These are phyloP conservation scores for Neoarthrinium moseri DNA, from an alignment of 2,329 filamentous ascomycete species.

Conservation along the genomic window DNA sequence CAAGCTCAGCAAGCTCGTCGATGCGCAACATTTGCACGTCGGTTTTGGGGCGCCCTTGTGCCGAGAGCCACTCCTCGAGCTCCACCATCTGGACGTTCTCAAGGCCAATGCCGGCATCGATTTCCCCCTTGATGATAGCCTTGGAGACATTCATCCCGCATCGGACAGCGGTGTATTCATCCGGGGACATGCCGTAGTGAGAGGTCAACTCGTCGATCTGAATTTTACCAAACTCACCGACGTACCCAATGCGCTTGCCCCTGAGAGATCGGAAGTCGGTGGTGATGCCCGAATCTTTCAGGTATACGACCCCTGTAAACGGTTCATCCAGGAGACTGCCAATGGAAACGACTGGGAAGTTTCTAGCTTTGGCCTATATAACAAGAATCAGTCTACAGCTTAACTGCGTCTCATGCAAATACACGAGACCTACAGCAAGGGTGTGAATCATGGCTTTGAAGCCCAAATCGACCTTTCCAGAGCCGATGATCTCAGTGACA, in stretches of 20 bases:
- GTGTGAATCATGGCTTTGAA: slow-evolving; percentile 88
- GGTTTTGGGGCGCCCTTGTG: slow-evolving; percentile 58
- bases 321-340: slow-evolving; percentile 77
- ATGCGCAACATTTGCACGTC: slow-evolving; percentile 82
- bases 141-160: slow-evolving; percentile 82
- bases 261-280: slow-evolving; percentile 72
- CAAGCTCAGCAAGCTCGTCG: slow-evolving; percentile 74
- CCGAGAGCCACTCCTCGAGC: slow-evolving; percentile 71
- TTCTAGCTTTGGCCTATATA: slow-evolving; percentile 66
- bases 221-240: slow-evolving; percentile 80
- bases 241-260: slow-evolving; percentile 76
- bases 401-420: background rate
- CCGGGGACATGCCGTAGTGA: slow-evolving; percentile 71
- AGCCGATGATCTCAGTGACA: slow-evolving; percentile 79
- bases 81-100: slow-evolving; percentile 86
- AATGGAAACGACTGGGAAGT: slow-evolving; percentile 71
- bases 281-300: slow-evolving; percentile 73
- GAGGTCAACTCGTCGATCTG: slow-evolving; percentile 80
- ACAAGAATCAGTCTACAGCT: slow-evolving; percentile 7
- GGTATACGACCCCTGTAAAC: slow-evolving; percentile 76
- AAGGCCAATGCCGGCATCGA: slow-evolving; percentile 73
- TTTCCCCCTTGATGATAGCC: slow-evolving; percentile 69
- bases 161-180: slow-evolving; percentile 73
- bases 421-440: slow-evolving; percentile 54
- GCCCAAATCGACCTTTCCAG: slow-evolving; percentile 72